These are phyloP conservation scores for Flaveria floridana DNA, from an alignment of 140 eudicot genomes.

Conservation along the genomic window DNA sequence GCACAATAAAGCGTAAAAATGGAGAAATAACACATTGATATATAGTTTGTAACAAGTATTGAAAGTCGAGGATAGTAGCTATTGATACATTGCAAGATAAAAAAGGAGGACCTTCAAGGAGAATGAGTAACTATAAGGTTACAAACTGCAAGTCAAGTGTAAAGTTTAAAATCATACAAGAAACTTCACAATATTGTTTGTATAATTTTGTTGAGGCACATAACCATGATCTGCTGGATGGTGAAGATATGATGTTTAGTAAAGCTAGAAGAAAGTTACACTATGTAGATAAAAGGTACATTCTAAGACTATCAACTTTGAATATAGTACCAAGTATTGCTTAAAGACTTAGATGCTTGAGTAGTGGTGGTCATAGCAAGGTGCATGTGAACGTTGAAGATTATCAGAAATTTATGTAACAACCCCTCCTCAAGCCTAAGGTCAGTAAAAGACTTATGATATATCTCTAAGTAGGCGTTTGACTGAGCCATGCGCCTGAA, in stretches of 20 bases:
- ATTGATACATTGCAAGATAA: neutral
- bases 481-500: too few species aligned
- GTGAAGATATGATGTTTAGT: neutral
- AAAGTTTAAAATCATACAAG: neutral
- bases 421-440: too few species aligned
- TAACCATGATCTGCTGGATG: neutral
- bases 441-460: too few species aligned
- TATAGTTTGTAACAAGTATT: neutral
- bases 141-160: neutral
- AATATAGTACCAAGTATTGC: neutral
- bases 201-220: neutral
- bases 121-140: neutral
- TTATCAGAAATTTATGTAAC: neutral
- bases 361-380: neutral
- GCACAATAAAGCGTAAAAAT: neutral
- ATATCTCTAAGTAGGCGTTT: too few species aligned
- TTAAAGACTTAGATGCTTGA: neutral
- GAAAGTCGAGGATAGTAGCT: neutral
- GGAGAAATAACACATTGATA: neutral
- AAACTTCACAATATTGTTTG: neutral
- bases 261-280: neutral
- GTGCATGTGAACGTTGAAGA: neutral
- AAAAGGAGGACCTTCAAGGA: neutral
- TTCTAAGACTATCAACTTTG: neutral
- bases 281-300: neutral